A percentile compares a stretch with the other conserved stretches of the same genome.
phyloP scores from a whole-genome alignment of 2,329 filamentous ascomycete genomes.

The Teratosphaeria viscida region DNA sequence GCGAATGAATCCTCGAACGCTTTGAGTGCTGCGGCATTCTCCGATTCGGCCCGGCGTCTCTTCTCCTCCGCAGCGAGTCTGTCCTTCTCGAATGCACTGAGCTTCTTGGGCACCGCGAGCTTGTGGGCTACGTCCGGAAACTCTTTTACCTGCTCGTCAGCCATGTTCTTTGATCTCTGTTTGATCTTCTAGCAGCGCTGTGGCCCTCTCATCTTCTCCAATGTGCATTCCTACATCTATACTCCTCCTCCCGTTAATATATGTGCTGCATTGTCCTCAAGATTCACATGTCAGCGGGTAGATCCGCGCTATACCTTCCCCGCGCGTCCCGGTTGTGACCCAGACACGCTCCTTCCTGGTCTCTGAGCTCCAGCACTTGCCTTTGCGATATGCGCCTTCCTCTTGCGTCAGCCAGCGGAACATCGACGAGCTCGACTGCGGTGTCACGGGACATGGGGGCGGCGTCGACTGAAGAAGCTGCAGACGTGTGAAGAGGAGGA shows the following conservation, averaged over 20 bases:
- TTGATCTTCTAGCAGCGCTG: not conserved
- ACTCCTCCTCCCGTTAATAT: not conserved
- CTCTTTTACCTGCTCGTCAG: slow-evolving; percentile 20
- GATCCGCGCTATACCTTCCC: not conserved
- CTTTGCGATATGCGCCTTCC: not conserved
- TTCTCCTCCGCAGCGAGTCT: slow-evolving; percentile 86
- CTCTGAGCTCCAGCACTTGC: not conserved
- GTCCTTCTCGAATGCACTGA: slow-evolving; percentile 79
- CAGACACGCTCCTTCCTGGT: not conserved
- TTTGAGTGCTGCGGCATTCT: slow-evolving; percentile 76
- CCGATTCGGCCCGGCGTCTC: slow-evolving; percentile 69
- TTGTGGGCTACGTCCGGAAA: slow-evolving; percentile 70
- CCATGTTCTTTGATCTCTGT: not conserved
- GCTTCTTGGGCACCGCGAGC: slow-evolving; percentile 63
- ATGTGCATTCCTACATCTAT: not conserved
- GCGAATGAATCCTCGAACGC: slow-evolving; percentile 79
- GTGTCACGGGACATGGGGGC: not conserved
- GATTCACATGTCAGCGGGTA: not conserved
- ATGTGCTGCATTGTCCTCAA: not conserved
- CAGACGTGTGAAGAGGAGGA: not conserved
- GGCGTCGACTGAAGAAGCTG: not conserved
- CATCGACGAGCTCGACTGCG: not conserved
- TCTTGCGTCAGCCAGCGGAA: not conserved
- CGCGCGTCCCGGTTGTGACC: not conserved
- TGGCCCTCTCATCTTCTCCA: not conserved